A percentile compares a stretch with the other conserved stretches of the same genome.
Evolutionary conservation across 2,329 filamentous ascomycete species (phyloP).

Genomic region (Fusarium newnesense): DNA sequence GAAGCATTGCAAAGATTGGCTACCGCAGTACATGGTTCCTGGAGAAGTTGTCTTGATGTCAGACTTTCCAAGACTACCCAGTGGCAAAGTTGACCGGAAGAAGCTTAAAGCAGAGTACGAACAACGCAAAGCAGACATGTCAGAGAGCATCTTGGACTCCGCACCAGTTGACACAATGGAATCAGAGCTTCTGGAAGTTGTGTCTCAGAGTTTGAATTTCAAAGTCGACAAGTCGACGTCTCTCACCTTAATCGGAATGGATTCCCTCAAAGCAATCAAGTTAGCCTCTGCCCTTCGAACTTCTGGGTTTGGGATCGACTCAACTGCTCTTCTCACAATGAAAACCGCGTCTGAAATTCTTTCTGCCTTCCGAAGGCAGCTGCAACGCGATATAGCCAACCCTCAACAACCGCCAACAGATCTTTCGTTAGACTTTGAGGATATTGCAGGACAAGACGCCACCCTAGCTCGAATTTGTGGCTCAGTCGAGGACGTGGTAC

Average conservation of each 20-base stretch:
- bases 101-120: slow-evolving; percentile 64
- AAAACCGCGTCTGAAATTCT: slow-evolving; percentile 53
- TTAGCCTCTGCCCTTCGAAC: slow-evolving; percentile 72
- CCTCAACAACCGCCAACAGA: slow-evolving; percentile 5
- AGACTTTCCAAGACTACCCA: slow-evolving; percentile 78
- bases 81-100: slow-evolving; percentile 84
- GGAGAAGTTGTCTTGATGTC: slow-evolving; percentile 73
- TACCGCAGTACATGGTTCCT: slow-evolving; percentile 87
- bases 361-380: slow-evolving; percentile 18
- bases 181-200: slow-evolving; percentile 50
- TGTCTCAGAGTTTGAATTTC: slow-evolving; percentile 55
- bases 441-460: slow-evolving; percentile 31
- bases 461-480: slow-evolving; percentile 28
- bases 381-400: background rate
- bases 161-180: slow-evolving; percentile 38
- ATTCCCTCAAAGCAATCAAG: slow-evolving; percentile 64
- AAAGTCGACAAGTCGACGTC: slow-evolving; percentile 51
- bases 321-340: slow-evolving; percentile 70
- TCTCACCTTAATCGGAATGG: slow-evolving; percentile 68
- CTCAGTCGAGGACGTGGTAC: slow-evolving; percentile 57
- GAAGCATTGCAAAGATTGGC: slow-evolving; percentile 74
- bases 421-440: slow-evolving; percentile 28
- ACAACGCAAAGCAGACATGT: slow-evolving; percentile 20
- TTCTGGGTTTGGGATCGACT: slow-evolving; percentile 64
- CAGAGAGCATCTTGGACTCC: slow-evolving; percentile 1